Base-by-base conservation (phyloP, 2,329 filamentous ascomycete species). In the Colletotrichum sp. region DNA sequence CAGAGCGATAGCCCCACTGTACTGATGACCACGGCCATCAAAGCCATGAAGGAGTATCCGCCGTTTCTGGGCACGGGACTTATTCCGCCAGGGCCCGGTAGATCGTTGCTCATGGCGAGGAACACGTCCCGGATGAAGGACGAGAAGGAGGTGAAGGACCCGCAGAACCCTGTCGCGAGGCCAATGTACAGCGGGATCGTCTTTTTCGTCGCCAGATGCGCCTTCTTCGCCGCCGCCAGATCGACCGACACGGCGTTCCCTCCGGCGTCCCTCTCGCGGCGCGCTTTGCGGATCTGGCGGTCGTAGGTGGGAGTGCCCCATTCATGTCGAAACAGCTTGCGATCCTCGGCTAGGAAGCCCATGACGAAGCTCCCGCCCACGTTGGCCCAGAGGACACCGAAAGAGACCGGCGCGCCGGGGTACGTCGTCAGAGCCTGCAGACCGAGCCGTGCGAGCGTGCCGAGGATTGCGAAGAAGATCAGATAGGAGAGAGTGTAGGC, bases 61-160 rank as follows among this genome's bases (percentile, higher is more conserved):
- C 91, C 92, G 79, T 93, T 93, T 5, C 95, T 90, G 1, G 79
- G 81, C 24, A 85, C 84, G 1, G 84, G 82, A 2, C 83, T 81
- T 12, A 84, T 86, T 3, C 65, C 60, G 10, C 60, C 75, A 2
- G 71, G 24, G 1, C 52, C 36, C 0, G 90, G 87, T 13, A 98
- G 85, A 78, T 94, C 90, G 81, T 98, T 97, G 6, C 95, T 93
- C 22, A 98, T 85, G 0, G 95, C 93, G 26, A 98, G 89, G 82
- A 98, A 98, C 16, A 90, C 85, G 80, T 98, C 96, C 8, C 95
- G 90, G 63, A 96, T 93, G 82, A 98, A 98, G 24, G 93, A 92
- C 0, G 96, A 98, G 84, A 98, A 98, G 12, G 94, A 96, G 0
- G 96, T 98, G 81, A 97, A 95, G 79, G 94, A 96, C 77, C 96